Percentiles rank a stretch among this genome's conserved stretches.
phyloP scores from a whole-genome alignment of 176 grass and related monocot species.

The Aechmea fasciata region DNA sequence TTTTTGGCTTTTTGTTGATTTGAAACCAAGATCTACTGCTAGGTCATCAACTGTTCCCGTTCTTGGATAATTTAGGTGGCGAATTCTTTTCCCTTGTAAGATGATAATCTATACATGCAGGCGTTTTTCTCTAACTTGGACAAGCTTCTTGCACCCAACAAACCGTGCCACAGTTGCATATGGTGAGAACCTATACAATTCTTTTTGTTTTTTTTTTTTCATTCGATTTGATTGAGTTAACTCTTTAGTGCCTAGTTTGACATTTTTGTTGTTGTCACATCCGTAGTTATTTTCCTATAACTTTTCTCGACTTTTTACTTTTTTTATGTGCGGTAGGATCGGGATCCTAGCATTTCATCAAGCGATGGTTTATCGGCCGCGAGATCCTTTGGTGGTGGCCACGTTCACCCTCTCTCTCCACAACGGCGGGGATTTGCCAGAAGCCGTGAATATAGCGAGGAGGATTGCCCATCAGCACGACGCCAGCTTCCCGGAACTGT shows the following conservation, averaged over 20 bases:
- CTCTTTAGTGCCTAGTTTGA: neutral
- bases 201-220: conserved; percentile 2
- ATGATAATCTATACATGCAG: conserved; percentile 32
- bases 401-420: conserved; percentile 76
- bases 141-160: conserved; percentile 84
- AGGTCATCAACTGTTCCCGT: neutral
- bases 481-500: conserved; percentile 50
- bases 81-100: conserved; percentile 13
- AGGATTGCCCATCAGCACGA: conserved; percentile 52
- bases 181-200: conserved; percentile 50
- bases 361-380: conserved; percentile 47
- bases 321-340: conserved; percentile 39
- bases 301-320: neutral
- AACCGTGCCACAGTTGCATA: conserved; percentile 66
- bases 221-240: conserved; percentile 1
- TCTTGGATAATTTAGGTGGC: neutral
- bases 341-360: conserved; percentile 87
- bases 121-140: conserved; percentile 76
- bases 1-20: too few relatives aligned
- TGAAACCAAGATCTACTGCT: neutral
- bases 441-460: conserved; percentile 61
- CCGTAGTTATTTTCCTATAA: neutral
- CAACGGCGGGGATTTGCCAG: conserved; percentile 64
- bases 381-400: conserved; percentile 69
- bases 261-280: neutral